These are phyloP conservation scores for Scutellaria baicalensis DNA, from an alignment of 257 asterid species.

Conservation along the genomic window DNA sequence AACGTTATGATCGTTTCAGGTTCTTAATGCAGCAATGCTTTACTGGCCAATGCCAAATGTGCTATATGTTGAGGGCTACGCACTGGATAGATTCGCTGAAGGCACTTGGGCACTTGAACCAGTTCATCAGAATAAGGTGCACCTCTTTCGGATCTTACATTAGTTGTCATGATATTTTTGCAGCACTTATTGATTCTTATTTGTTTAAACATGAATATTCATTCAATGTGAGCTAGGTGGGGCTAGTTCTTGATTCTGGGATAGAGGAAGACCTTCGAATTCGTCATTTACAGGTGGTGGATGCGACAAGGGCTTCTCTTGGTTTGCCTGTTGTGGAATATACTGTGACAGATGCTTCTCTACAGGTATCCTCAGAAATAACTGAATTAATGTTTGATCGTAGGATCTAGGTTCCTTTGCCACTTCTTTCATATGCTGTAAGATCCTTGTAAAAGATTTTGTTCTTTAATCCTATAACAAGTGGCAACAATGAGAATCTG, in stretches of 20 bases:
- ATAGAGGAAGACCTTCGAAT: slow-evolving; percentile 75
- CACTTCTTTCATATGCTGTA: not conserved
- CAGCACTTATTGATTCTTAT: not conserved
- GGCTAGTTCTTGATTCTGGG: slow-evolving; percentile 86
- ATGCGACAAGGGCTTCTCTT: slow-evolving; percentile 93
- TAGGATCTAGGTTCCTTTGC: not conserved
- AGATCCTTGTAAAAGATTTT: not conserved
- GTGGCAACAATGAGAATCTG: not conserved
- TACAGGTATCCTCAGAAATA: slow-evolving; percentile 42
- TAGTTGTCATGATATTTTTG: not conserved
- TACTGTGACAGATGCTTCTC: slow-evolving; percentile 70
- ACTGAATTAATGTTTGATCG: not conserved
- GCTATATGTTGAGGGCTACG: slow-evolving; percentile 88
- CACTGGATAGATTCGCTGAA: slow-evolving; percentile 87
- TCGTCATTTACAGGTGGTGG: slow-evolving; percentile 87
- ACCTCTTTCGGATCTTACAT: not conserved
- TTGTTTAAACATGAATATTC: slow-evolving; percentile 2
- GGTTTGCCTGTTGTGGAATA: slow-evolving; percentile 75
- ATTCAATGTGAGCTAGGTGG: slow-evolving; percentile 46
- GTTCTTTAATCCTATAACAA: not conserved
- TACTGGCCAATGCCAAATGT: slow-evolving; percentile 93
- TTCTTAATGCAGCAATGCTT: slow-evolving; percentile 98
- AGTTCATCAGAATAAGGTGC: slow-evolving; percentile 85
- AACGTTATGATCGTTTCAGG: slow-evolving; percentile 50
- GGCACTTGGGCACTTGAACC: slow-evolving; percentile 85